Conservation (phyloP, 306 rosid genomes). For the Castanea sativa region DNA sequence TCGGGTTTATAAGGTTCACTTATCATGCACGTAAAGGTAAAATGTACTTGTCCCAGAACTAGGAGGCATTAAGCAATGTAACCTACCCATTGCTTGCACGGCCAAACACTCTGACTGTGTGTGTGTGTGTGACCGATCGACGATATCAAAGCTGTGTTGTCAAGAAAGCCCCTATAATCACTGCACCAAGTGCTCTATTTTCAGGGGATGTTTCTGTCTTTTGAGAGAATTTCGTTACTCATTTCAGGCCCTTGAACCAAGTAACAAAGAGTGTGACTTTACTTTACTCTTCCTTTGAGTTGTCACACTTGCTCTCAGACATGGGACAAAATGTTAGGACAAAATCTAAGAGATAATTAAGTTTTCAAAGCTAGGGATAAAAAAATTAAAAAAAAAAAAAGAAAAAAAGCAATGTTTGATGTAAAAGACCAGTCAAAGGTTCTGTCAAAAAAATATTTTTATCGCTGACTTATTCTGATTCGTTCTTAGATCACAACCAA, state of each 20-base stretch:
- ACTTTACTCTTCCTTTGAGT: not conserved
- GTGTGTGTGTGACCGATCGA: conserved; percentile 4
- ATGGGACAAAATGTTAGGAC: too few relatives aligned
- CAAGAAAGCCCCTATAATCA: conserved; percentile 17
- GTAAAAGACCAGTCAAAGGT: conserved; percentile 15
- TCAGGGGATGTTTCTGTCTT: conserved; percentile 36
- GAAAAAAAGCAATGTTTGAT: too few relatives aligned
- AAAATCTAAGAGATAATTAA: too few relatives aligned
- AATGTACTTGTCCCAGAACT: conserved; percentile 55
- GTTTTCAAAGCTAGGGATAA: too few relatives aligned
- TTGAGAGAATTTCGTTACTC: conserved; percentile 2
- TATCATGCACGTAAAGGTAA: conserved; percentile 90
- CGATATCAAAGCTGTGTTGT: conserved; percentile 15
- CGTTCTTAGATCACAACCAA: conserved; percentile 6
- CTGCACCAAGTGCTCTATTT: not conserved
- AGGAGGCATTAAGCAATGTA: conserved; percentile 86
- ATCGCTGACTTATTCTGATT: conserved; percentile 21
- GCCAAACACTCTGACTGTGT: conserved; percentile 26
- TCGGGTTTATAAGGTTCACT: conserved; percentile 44
- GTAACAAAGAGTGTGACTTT: not conserved
- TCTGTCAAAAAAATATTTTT: not conserved
- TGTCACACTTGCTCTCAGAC: conserved; percentile 12
- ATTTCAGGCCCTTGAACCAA: not conserved
- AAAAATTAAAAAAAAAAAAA: too few relatives aligned
- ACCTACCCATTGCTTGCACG: conserved; percentile 78